These are phyloP conservation scores for Collariella sp. DNA, from an alignment of 495 filamentous ascomycete species.

Conservation along the genomic window DNA sequence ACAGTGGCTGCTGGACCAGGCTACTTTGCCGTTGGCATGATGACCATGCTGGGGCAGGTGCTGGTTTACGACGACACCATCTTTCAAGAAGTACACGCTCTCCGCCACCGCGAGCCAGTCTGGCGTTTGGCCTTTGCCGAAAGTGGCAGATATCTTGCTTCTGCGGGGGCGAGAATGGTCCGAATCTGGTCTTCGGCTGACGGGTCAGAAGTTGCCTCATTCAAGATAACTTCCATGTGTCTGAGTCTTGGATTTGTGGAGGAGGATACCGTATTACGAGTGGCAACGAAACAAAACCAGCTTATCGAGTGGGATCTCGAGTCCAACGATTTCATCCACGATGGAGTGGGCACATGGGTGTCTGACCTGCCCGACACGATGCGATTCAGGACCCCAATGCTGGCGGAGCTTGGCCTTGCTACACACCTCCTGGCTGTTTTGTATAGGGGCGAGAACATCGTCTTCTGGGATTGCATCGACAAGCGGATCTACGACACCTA, in stretches of 20 bases:
- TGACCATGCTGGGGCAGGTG: conserved; percentile 3
- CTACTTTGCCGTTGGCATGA: not conserved
- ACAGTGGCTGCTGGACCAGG: not conserved
- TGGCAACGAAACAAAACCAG: conserved; percentile 13
- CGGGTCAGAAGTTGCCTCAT: conserved; percentile 11
- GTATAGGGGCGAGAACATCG: not conserved
- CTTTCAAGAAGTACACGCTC: conserved; percentile 9
- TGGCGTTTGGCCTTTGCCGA: conserved; percentile 12
- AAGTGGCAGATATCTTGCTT: conserved; percentile 11
- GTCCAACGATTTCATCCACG: conserved; percentile 1
- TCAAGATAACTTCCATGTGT: conserved; percentile 11
- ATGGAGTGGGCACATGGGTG: conserved; percentile 17
- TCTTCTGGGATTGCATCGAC: not conserved
- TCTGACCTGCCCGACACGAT: conserved; percentile 13
- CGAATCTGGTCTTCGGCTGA: conserved; percentile 21
- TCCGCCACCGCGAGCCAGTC: conserved; percentile 19
- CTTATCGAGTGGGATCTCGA: conserved; percentile 22
- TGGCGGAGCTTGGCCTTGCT: conserved; percentile 12
- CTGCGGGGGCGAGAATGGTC: conserved; percentile 11
- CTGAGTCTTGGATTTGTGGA: conserved; percentile 15
- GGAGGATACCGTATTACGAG: conserved; percentile 17
- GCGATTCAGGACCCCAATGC: conserved; percentile 9
- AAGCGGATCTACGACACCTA: not conserved
- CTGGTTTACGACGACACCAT: conserved; percentile 15
- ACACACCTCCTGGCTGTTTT: conserved; percentile 18